Base-by-base conservation (phyloP, 2,329 filamentous ascomycete species). In the Fusarium sacchari region DNA sequence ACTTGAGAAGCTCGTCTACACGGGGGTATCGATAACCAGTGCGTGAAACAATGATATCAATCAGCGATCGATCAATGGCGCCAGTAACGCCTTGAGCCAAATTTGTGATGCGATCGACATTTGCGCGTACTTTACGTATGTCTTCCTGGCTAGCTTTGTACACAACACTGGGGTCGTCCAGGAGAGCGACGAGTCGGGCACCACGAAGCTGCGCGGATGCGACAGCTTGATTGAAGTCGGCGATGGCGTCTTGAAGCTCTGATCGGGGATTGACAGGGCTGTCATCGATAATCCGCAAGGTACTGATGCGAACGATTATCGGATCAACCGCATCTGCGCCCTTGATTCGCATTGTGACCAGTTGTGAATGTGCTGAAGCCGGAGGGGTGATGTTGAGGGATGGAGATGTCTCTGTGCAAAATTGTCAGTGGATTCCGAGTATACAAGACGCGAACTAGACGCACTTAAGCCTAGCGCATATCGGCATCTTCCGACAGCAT, bases 131-230 rank as follows among this genome's bases (percentile, higher is more conserved):
- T 8, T 42, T 10, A 14, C n/a, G n/a, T 9, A 42, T 5, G 15
- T 11, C 22, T 0, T 15, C 22, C 15, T 42, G 13, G 8, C 22
- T 42, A 1, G 39, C 22, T n/a, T 15, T 10, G 5, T 42, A 42
- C 8, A 42, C 5, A 0, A 10, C 39, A 0, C 5, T 0, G 1
- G 39, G 39, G 14, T n/a, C 12, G 0, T 14, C 22, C 0, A 40
- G 4, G 4, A 39, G 37, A 39, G 37, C 37, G 12, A 39, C 37
- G 3, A 40, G 37, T 40, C 37, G 20, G 4, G 15, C 14, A 3
- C 15, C 37, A 22, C 37, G 3, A 22, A 40, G 20, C 1, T 22
- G 20, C 5, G 13, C 20, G 12, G 7, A 40, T 8, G 1, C 37
- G 20, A 40, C 20, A 13, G 37, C 37, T 40, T 40, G 20, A 40